A percentile compares a stretch with the other conserved stretches of the same genome.
These are phyloP conservation scores for Lepidium aucheri DNA, from an alignment of 345 rosid species.

Conservation along the genomic window DNA sequence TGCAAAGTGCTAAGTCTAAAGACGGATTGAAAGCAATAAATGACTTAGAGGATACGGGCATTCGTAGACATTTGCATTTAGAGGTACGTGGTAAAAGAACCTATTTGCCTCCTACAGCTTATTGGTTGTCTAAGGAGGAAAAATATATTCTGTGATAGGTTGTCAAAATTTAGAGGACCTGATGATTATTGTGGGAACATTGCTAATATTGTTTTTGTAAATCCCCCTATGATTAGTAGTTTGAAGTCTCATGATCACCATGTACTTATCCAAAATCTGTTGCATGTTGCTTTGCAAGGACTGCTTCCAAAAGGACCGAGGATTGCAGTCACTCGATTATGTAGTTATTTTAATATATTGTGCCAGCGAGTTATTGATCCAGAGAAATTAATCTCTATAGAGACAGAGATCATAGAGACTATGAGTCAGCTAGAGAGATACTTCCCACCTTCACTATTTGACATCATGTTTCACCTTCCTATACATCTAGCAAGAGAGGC, in stretches of 20 bases:
- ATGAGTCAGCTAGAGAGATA: neutral
- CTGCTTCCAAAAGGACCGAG: neutral
- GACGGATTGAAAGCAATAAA: no score
- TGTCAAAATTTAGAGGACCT: neutral
- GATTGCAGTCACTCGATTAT: neutral
- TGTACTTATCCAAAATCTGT: neutral
- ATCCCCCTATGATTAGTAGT: neutral
- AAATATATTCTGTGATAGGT: neutral
- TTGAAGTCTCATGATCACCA: neutral
- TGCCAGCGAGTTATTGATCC: neutral
- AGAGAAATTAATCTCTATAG: neutral
- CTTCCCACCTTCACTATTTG: neutral
- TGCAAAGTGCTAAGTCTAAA: no score
- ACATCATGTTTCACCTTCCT: neutral
- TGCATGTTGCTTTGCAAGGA: neutral
- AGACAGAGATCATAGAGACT: neutral
- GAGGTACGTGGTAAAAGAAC: neutral
- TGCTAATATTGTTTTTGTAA: neutral
- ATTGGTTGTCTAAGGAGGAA: neutral
- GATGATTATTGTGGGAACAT: neutral
- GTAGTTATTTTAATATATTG: neutral
- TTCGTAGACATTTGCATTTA: no score
- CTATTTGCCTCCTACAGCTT: neutral
- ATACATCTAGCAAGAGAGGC: neutral
- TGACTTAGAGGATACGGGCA: no score